These are phyloP conservation scores for Anthoceros angustus DNA, from an alignment of 225 moss, liverwort and hornwort species.

Conservation along the genomic window DNA sequence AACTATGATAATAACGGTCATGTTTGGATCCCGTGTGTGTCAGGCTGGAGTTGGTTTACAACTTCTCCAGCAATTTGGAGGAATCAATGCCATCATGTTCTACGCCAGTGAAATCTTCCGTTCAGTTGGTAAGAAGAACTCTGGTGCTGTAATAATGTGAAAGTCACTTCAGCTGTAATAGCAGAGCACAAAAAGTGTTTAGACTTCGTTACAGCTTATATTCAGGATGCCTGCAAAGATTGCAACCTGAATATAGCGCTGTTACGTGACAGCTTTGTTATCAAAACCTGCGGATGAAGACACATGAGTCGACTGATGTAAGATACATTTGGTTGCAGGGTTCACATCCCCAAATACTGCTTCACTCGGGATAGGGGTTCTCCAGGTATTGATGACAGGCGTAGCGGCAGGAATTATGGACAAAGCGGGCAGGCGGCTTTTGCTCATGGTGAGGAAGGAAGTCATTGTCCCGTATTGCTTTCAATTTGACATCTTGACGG, in stretches of 20 bases:
- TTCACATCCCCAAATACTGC: neutral
- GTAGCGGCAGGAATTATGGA: slow-evolving; percentile 37
- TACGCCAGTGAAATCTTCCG: slow-evolving; percentile 26
- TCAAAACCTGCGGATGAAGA: no score
- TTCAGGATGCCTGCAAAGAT: no score
- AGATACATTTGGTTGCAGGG: neutral
- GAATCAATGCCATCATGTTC: slow-evolving; percentile 36
- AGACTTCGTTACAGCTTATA: no score
- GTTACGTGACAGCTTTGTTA: no score
- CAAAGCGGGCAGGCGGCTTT: slow-evolving; percentile 32
- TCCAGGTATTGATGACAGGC: slow-evolving; percentile 25
- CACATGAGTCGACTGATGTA: no score
- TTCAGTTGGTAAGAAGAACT: slow-evolving; percentile 21
- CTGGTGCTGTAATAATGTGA: neutral
- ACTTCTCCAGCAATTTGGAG: slow-evolving; percentile 29
- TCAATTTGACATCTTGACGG: neutral
- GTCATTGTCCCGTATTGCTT: neutral
- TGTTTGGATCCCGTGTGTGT: neutral
- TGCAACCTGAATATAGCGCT: no score
- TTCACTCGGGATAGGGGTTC: neutral
- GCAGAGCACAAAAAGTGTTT: neutral
- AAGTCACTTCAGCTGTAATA: neutral
- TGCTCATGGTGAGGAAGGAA: slow-evolving; percentile 24
- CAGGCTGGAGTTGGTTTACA: slow-evolving; percentile 34
- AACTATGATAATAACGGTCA: neutral